Conservation (phyloP, 176 grass and related monocot species). For the Themeda triandra region DNA sequence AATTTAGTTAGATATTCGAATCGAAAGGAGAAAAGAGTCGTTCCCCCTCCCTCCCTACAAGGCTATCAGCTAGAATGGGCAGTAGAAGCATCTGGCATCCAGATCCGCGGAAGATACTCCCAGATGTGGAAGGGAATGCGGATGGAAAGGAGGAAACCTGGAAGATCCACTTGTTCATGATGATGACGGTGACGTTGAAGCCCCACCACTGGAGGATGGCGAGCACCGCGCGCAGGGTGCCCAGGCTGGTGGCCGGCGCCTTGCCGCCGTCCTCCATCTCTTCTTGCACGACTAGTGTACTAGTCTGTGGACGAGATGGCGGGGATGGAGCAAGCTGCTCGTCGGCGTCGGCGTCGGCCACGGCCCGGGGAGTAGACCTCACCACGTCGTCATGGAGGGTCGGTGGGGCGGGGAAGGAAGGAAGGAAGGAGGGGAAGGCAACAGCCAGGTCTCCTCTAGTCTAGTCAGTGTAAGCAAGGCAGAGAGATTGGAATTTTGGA, state of each 20-base stretch:
- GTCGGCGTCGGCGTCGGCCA: background rate
- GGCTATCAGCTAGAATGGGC: background rate
- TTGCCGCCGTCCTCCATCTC: conserved; percentile 64
- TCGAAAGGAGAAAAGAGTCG: background rate
- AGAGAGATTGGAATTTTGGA: background rate
- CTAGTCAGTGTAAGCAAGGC: too few relatives aligned
- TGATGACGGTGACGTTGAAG: conserved; percentile 97
- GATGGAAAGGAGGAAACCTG: conserved; percentile 48
- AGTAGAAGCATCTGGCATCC: background rate
- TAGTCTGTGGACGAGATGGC: background rate
- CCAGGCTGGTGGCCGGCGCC: conserved; percentile 31
- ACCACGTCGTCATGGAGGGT: background rate
- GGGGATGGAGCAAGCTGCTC: background rate
- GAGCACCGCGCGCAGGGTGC: conserved; percentile 58
- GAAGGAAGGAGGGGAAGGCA: too few relatives aligned
- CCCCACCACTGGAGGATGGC: conserved; percentile 96
- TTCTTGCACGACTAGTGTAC: background rate
- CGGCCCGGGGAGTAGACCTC: background rate
- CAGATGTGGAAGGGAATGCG: background rate
- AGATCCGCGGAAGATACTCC: conserved; percentile 5
- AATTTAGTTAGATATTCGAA: background rate
- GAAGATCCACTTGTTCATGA: conserved; percentile 99
- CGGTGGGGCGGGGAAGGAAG: background rate
- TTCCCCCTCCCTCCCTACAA: background rate
- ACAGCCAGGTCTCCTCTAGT: too few relatives aligned